Evolutionary conservation across 2,329 filamentous ascomycete species (phyloP), one percentile per base, ranked within the genome.

Genomic region (Dothidotthia symphoricarpi): DNA sequence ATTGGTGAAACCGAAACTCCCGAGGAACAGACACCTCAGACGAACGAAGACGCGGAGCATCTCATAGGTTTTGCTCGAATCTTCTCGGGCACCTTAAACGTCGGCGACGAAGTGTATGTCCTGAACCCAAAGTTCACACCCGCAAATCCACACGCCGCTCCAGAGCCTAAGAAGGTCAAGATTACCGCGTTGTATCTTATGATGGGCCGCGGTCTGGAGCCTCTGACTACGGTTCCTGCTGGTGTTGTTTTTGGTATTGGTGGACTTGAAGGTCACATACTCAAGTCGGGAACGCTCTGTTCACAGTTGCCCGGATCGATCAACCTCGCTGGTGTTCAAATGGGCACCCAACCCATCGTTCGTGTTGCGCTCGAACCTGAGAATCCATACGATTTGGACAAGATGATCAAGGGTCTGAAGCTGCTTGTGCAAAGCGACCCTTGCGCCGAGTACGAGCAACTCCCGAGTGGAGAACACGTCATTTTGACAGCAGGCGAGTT

Each of bases 221-320:
- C 84, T 1, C 77, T 98, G 0, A 78, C 81, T 12, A 85, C 85
- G 0, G 91, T 97, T 0, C 91, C 91, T 5, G 91, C 93, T 1
- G 93, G 93, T 28, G 90, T 95, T 6, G 86, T 98, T 4, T 97
- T 98, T 60, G 93, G 93, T 16, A 93, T 98, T 37, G 88, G 85
- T 22, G 93, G 93, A 2, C 78, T 98, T 1, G 90, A 93, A 59
- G 91, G 90, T 12, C 85, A 91, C 45, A 85, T 98, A n/a, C 76
- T 98, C 37, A 98, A 98, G 66, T 94, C 89, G 1, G 93, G 90
- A 10, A 98, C 93, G 0, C 74, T 98, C 3, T 96, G 89, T 71
- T 95, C 88, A 49, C 85, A 86, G 48, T 72, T 94, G 0, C 84
- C 88, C 32, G 93, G 93, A 12, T 83, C 87, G 6, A 82, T 94